Evolutionary conservation across 169 alveolate genomes (phyloP).

Genomic region (Fabrea salina): DNA sequence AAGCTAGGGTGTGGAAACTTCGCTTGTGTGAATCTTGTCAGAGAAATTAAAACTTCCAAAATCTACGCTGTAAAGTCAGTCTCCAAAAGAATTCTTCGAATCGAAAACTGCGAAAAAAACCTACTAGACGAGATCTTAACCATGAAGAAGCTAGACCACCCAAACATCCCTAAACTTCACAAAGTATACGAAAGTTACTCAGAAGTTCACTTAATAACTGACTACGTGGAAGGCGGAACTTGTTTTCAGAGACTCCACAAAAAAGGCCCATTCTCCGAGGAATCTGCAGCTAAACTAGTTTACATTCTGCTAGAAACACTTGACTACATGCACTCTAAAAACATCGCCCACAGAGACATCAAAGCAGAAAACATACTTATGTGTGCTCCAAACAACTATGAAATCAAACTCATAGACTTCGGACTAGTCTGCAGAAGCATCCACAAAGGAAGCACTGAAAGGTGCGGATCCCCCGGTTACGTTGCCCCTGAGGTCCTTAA

Average conservation of each 20-base stretch:
- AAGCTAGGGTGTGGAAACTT: conserved; percentile 5
- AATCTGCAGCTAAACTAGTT: conserved; percentile 43
- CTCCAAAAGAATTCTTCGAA: neutral
- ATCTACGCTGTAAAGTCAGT: neutral
- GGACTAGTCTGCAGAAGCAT: neutral
- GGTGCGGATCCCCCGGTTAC: conserved; percentile 59
- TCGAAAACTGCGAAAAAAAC: neutral
- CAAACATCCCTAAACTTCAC: conserved; percentile 42
- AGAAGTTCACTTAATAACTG: conserved; percentile 39
- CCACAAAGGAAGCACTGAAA: neutral
- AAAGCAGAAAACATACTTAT: conserved; percentile 38
- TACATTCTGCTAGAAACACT: conserved; percentile 44
- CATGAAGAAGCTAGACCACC: conserved; percentile 41
- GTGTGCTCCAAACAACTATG: conserved; percentile 19
- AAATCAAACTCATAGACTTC: conserved; percentile 38
- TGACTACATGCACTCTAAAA: conserved; percentile 47
- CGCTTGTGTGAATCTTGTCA: neutral
- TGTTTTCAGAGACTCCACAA: conserved; percentile 3
- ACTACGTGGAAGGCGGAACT: conserved; percentile 42
- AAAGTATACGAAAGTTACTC: conserved; percentile 41
- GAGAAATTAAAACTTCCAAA: neutral
- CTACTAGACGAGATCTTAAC: conserved; percentile 36
- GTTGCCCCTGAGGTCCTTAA: conserved; percentile 88
- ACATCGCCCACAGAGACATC: conserved; percentile 59
- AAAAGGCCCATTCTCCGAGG: conserved; percentile 16